A percentile compares a stretch with the other conserved stretches of the same genome.
These are phyloP conservation scores for Malus fusca DNA, from an alignment of 306 rosid genomes.

Conservation along the genomic window DNA sequence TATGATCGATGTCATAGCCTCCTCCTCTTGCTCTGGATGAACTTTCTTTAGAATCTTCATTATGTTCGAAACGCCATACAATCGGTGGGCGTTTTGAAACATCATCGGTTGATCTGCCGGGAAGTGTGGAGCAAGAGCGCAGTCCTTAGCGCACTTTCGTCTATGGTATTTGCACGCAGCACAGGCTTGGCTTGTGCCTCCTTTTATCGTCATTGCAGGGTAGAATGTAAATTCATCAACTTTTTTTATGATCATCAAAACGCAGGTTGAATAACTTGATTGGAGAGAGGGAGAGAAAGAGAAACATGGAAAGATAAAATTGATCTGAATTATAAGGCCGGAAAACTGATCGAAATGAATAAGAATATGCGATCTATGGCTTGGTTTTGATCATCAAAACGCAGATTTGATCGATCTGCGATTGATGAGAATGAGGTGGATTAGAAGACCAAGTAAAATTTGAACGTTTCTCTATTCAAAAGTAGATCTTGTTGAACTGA, in stretches of 20 bases:
- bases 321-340: not conserved
- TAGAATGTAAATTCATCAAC: not conserved
- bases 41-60: constrained; percentile 21
- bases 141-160: constrained; percentile 36
- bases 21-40: not conserved
- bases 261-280: not conserved
- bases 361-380: not conserved
- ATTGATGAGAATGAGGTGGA: not conserved
- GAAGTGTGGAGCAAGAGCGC: constrained; percentile 44
- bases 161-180: constrained; percentile 67
- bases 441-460: constrained; percentile 19
- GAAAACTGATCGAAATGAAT: not conserved
- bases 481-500: constrained; percentile 14
- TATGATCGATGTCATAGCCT: constrained; percentile 53
- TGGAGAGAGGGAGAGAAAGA: not conserved
- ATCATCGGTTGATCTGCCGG: constrained; percentile 39
- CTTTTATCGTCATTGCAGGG: constrained; percentile 32
- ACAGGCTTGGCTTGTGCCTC: constrained; percentile 58
- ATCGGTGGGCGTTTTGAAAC: constrained; percentile 51
- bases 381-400: not conserved
- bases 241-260: not conserved
- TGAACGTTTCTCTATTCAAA: constrained; percentile 17
- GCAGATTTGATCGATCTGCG: not conserved
- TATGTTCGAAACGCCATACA: constrained; percentile 54
- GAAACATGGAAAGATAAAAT: not conserved